These are phyloP conservation scores for Carex kokanica DNA, from an alignment of 176 grass and related monocot species.

Conservation along the genomic window DNA sequence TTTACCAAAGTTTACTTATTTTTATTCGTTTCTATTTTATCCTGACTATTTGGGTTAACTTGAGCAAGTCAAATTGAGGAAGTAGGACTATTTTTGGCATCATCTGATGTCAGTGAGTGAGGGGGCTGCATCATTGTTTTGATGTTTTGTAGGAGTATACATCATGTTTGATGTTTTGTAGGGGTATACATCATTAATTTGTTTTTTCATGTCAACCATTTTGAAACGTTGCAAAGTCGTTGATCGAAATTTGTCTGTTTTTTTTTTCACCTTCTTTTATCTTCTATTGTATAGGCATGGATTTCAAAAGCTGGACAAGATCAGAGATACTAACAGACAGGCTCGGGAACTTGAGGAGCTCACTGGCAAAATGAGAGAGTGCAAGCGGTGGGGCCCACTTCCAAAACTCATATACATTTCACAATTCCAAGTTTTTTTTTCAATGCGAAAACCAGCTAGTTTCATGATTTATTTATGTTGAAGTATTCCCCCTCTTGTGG, in stretches of 20 bases:
- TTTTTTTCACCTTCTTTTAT: background rate
- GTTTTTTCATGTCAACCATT: background rate
- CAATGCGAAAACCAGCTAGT: background rate
- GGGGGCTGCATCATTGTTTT: background rate
- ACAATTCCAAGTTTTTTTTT: background rate
- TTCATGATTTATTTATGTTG: constrained; percentile 2
- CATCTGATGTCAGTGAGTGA: background rate
- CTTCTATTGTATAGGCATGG: constrained; percentile 67
- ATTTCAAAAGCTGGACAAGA: constrained; percentile 98
- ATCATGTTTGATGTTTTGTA: background rate
- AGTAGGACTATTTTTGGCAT: background rate
- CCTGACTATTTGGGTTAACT: background rate
- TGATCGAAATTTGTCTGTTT: background rate
- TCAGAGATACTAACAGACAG: constrained; percentile 92
- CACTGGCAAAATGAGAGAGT: constrained; percentile 93
- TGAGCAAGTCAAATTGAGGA: background rate
- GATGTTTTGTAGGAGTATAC: background rate
- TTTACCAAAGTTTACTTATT: background rate
- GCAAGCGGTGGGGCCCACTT: constrained; percentile 53
- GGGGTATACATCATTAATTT: background rate
- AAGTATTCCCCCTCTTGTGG: background rate
- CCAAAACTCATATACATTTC: constrained; percentile 19
- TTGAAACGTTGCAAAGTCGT: background rate
- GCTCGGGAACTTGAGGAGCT: constrained; percentile 90
- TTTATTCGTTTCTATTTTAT: background rate